Evolutionary conservation across 257 asterid species (phyloP), one percentile per base, ranked within the genome.

Genomic region (Solanum sejunctum): DNA sequence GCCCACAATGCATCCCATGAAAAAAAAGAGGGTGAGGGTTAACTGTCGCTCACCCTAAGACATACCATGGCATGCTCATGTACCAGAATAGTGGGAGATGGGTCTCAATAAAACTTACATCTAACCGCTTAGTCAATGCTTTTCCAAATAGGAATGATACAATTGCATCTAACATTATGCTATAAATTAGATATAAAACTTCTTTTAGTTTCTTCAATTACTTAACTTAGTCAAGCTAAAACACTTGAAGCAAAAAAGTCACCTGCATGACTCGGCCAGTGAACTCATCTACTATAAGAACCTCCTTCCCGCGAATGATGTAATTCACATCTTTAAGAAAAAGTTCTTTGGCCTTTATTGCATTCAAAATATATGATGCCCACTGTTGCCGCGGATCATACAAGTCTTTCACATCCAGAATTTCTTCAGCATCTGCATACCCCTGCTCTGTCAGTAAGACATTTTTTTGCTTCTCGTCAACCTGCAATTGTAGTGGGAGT

Each of bases 201-300:
- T 81, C 77, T 47, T 20, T 72, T 52, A 84, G 52, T 85, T 70
- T 81, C 77, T 47, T 39, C 18, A 51, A 75, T 77, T 51, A 78
- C 64, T 52, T 5, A 16, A 52, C 64, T n/a, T 16, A 32, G 64
- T 52, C 82, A 51, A 28, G 13, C 63, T 73, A 21, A 21, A 73
- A 47, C 58, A 75, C 80, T 66, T 60, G 83, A 83, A 47, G 66
- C 56, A 36, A 83, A 84, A 80, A 78, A 47, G 18, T 88, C 90
- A 95, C 99, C 99, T 96, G 99, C 98, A 96, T 96, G 73, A 96
- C 98, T 86, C 99, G 97, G n/a, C 99, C 99, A 72, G 98, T 93
- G 85, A 96, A 96, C 88, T 96, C 98, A 89, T 96, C 99, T 81
- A 96, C 99, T 86, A 96, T 95, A 85, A 96, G 95, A 75, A 95